Conservation (phyloP, 148 eudicot genomes). For the Agrostemma githago region DNA sequence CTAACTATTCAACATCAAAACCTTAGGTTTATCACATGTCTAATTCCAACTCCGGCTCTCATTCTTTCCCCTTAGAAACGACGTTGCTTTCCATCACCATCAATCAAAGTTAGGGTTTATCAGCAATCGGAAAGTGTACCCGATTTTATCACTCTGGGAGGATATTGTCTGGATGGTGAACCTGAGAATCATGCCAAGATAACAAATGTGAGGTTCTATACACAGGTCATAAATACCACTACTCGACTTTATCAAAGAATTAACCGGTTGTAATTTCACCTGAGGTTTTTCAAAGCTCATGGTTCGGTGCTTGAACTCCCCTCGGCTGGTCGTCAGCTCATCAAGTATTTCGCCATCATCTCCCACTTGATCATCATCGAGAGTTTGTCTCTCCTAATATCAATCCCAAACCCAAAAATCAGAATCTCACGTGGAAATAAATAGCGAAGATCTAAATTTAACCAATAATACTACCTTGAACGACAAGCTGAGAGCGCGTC, state of each 20-base stretch:
- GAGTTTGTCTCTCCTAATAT: constrained; percentile 28
- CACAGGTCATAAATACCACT: background rate
- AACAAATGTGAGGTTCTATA: background rate
- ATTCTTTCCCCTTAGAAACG: background rate
- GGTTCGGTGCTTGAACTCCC: constrained; percentile 49
- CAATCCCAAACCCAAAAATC: background rate
- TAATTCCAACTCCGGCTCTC: background rate
- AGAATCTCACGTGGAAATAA: background rate
- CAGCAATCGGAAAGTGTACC: background rate
- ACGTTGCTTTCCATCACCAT: constrained; percentile 1
- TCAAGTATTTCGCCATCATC: constrained; percentile 43
- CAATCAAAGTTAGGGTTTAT: background rate
- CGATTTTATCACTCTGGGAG: constrained; percentile 8
- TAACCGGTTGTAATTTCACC: constrained; percentile 18
- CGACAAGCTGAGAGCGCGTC: constrained; percentile 32
- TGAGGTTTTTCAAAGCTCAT: constrained; percentile 31
- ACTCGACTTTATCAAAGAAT: background rate
- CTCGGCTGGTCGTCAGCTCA: constrained; percentile 52
- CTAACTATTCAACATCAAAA: background rate
- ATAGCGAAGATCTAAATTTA: background rate
- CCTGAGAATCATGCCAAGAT: constrained; percentile 15
- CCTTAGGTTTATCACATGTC: background rate
- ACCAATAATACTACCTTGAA: constrained; percentile 23
- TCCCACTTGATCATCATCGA: constrained; percentile 18
- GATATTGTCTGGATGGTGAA: constrained; percentile 20